A percentile compares a stretch with the other conserved stretches of the same genome.
These are phyloP conservation scores for Suillus placidus DNA, from an alignment of 768 basidiomycete species.

Conservation along the genomic window DNA sequence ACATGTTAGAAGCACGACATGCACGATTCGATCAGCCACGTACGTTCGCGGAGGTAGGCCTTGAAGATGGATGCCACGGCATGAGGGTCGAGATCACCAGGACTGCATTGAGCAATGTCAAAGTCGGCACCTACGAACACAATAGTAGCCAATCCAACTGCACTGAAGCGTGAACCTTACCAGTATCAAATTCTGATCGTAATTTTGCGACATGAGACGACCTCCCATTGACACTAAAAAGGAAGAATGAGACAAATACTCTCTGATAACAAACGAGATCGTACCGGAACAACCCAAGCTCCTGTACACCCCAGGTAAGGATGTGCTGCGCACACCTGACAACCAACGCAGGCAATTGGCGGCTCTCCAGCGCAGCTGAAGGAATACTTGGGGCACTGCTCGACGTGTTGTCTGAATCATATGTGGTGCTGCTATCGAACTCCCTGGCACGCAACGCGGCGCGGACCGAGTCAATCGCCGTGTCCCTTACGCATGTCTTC, in stretches of 20 bases:
- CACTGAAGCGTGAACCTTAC: constrained; percentile 35
- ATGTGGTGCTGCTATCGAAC: constrained; percentile 4
- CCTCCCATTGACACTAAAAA: constrained; percentile 75
- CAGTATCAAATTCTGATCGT: constrained; percentile 81
- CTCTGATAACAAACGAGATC: constrained; percentile 24
- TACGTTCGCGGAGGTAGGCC: constrained; percentile 89
- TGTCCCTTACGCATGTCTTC: constrained; percentile 55
- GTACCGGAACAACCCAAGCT: constrained; percentile 86
- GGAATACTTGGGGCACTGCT: constrained; percentile 20
- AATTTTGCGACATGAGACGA: constrained; percentile 78
- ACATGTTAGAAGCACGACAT: constrained; percentile 6
- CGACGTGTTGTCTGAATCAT: neutral
- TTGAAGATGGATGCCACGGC: constrained; percentile 94
- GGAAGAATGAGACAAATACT: constrained; percentile 14
- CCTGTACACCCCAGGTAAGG: constrained; percentile 79
- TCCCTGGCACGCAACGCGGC: constrained; percentile 11
- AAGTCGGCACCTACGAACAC: constrained; percentile 76
- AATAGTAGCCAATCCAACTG: constrained; percentile 14
- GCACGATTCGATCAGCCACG: constrained; percentile 37
- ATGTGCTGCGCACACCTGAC: constrained; percentile 84
- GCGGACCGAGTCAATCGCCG: constrained; percentile 44
- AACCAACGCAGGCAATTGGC: constrained; percentile 72
- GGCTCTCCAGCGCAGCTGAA: constrained; percentile 43
- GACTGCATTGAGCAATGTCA: constrained; percentile 74
- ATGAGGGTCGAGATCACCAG: constrained; percentile 91